Conservation (phyloP, 495 filamentous ascomycete species). For the Podospora appendiculata region DNA sequence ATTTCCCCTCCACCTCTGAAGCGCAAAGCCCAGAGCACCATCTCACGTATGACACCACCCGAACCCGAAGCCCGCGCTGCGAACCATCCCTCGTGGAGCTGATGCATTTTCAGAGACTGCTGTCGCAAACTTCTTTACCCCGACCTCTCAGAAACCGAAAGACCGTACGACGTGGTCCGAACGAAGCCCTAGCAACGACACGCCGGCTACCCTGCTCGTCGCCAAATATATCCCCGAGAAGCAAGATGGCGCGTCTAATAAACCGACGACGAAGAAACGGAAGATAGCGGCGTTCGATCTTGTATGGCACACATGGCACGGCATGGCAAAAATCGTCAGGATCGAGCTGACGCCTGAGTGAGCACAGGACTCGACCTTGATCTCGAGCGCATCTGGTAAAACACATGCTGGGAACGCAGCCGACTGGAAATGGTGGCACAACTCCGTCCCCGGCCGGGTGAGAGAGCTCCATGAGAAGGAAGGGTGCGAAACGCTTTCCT, state of each 20-base stretch:
- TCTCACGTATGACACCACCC: slow-evolving; percentile 50
- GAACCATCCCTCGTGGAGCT: background rate
- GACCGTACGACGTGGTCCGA: slow-evolving; percentile 69
- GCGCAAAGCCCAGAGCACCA: slow-evolving; percentile 60
- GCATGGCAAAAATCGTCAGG: background rate
- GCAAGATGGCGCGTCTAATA: background rate
- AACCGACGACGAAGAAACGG: slow-evolving; percentile 24
- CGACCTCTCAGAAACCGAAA: slow-evolving; percentile 75
- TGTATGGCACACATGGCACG: slow-evolving; percentile 38
- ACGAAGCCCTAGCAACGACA: slow-evolving; percentile 37
- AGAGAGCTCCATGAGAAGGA: slow-evolving; percentile 54
- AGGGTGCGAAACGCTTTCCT: slow-evolving; percentile 42
- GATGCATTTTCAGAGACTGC: slow-evolving; percentile 44
- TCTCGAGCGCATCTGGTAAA: slow-evolving; percentile 72
- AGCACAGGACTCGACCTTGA: slow-evolving; percentile 76
- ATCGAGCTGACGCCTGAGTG: background rate
- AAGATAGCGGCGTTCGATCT: slow-evolving; percentile 91
- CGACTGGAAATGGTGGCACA: slow-evolving; percentile 97
- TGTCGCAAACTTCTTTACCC: slow-evolving; percentile 83
- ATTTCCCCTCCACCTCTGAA: slow-evolving; percentile 54
- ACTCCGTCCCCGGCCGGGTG: slow-evolving; percentile 56
- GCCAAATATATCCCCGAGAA: slow-evolving; percentile 54
- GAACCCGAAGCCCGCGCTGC: background rate
- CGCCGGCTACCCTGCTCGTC: slow-evolving; percentile 57
- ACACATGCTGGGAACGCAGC: slow-evolving; percentile 57